These are phyloP conservation scores for Serendipita sp. DNA, from an alignment of 768 basidiomycete species.

Conservation along the genomic window DNA sequence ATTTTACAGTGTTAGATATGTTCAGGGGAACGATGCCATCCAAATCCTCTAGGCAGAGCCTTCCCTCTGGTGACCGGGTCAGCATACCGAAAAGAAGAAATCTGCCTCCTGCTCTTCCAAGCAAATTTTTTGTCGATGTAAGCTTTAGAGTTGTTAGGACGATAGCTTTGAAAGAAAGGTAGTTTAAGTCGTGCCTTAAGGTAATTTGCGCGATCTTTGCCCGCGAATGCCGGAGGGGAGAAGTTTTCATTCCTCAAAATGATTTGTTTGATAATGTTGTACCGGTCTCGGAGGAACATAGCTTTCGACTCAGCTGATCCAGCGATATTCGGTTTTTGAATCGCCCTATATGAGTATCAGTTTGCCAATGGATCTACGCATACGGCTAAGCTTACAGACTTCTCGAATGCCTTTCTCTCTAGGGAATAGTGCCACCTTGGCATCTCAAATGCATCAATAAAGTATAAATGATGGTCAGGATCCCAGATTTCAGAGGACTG, in stretches of 20 bases:
- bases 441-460: conserved; percentile 91
- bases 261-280: conserved; percentile 84
- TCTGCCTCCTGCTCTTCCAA: conserved; percentile 75
- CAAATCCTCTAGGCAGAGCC: conserved; percentile 78
- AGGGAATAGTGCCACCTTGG: conserved; percentile 83
- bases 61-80: conserved; percentile 75
- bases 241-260: conserved; percentile 94
- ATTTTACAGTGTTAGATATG: conserved; percentile 64
- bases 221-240: conserved; percentile 85
- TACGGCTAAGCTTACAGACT: conserved; percentile 28
- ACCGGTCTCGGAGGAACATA: conserved; percentile 61
- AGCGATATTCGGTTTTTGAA: conserved; percentile 46
- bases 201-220: conserved; percentile 69
- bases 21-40: conserved; percentile 85
- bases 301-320: conserved; percentile 75
- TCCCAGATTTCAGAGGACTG: conserved; percentile 51
- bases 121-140: conserved; percentile 86
- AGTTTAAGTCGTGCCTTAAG: conserved; percentile 47
- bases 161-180: neutral
- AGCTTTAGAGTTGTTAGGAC: conserved; percentile 32
- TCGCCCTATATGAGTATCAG: conserved; percentile 24
- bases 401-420: conserved; percentile 76
- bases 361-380: neutral
- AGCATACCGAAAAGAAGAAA: conserved; percentile 94
- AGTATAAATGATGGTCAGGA: conserved; percentile 61